Evolutionary conservation across 768 basidiomycete genomes (phyloP).

Genomic region (Exsudoporus frostii): DNA sequence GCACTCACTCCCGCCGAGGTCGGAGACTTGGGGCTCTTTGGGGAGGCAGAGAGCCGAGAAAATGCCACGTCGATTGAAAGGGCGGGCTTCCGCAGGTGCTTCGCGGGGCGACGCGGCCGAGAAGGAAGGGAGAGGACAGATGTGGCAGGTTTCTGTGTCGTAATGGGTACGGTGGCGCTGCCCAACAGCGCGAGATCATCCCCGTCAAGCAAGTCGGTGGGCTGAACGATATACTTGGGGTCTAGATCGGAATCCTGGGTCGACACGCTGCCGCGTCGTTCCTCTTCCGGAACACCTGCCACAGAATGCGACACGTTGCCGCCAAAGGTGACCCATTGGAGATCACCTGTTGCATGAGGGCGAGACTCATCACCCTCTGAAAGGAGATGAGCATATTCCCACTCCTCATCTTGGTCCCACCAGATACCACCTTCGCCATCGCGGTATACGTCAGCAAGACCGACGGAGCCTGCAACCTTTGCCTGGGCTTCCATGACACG

Average conservation of each 20-base stretch:
- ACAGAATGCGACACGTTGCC: conserved; percentile 21
- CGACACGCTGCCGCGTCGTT: conserved; percentile 45
- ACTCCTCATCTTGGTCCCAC: conserved; percentile 70
- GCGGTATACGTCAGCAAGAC: conserved; percentile 52
- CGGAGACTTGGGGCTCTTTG: conserved; percentile 15
- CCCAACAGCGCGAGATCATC: conserved; percentile 38
- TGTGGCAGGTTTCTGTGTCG: conserved; percentile 29
- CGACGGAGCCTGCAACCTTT: conserved; percentile 35
- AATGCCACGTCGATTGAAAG: conserved; percentile 34
- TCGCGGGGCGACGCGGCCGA: conserved; percentile 34
- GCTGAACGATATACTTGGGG: conserved; percentile 45
- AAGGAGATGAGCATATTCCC: conserved; percentile 65
- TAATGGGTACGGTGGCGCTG: conserved; percentile 21
- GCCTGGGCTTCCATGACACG: conserved; percentile 57
- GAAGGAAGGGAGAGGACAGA: conserved; percentile 38
- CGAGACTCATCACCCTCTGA: conserved; percentile 33
- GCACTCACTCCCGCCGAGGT: conserved; percentile 7
- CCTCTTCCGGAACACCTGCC: conserved; percentile 18
- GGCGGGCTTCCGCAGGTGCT: conserved; percentile 37
- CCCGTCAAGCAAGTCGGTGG: conserved; percentile 27
- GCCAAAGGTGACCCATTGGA: conserved; percentile 45
- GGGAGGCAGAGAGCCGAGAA: conserved; percentile 8
- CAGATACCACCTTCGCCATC: conserved; percentile 63
- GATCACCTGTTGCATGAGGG: conserved; percentile 27
- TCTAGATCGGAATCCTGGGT: conserved; percentile 55